These are phyloP conservation scores for Colletotrichum neosansevieriae DNA, from an alignment of 2,329 filamentous ascomycete species.

Conservation along the genomic window DNA sequence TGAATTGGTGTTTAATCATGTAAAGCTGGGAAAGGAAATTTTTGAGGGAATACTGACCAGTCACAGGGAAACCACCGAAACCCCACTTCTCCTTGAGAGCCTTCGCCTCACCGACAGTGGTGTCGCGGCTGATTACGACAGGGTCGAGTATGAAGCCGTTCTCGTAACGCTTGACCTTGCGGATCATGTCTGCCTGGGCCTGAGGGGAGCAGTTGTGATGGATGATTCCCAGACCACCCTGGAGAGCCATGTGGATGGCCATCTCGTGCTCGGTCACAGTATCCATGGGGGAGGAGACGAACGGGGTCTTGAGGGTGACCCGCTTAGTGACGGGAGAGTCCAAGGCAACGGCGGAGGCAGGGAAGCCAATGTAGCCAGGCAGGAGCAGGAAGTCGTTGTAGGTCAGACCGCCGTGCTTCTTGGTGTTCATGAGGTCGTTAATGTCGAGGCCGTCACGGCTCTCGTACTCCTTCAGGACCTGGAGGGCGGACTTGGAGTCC, in stretches of 20 bases:
- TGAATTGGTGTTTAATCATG: slow-evolving; percentile 84
- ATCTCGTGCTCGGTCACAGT: slow-evolving; percentile 99
- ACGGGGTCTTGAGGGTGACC: slow-evolving; percentile 95
- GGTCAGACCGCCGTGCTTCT: slow-evolving; percentile 91
- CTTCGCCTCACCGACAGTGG: slow-evolving; percentile 91
- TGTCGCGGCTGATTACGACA: slow-evolving; percentile 87
- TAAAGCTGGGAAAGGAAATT: slow-evolving; percentile 48
- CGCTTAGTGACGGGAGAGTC: slow-evolving; percentile 95
- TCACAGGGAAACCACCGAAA: slow-evolving; percentile 98
- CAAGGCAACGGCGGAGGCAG: slow-evolving; percentile 87
- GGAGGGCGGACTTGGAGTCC: slow-evolving; percentile 81
- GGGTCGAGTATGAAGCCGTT: slow-evolving; percentile 99
- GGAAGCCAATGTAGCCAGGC: slow-evolving; percentile 98
- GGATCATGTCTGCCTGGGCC: slow-evolving; percentile 97
- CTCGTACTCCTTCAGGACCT: slow-evolving; percentile 85
- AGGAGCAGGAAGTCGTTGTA: slow-evolving; percentile 99
- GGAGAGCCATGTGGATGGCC: slow-evolving; percentile 96
- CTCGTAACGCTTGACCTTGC: slow-evolving; percentile 99
- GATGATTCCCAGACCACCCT: slow-evolving; percentile 92
- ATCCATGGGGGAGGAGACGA: slow-evolving; percentile 99
- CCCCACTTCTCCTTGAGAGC: slow-evolving; percentile 97
- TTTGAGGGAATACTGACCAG: slow-evolving; percentile 75
- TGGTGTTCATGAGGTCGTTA: slow-evolving; percentile 88
- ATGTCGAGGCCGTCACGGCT: slow-evolving; percentile 88
- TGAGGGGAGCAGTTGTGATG: slow-evolving; percentile 99